Percentiles rank a stretch among this genome's conserved stretches.
These are phyloP conservation scores for Candida maesae DNA, from an alignment of 805 yeast species.

Conservation along the genomic window DNA sequence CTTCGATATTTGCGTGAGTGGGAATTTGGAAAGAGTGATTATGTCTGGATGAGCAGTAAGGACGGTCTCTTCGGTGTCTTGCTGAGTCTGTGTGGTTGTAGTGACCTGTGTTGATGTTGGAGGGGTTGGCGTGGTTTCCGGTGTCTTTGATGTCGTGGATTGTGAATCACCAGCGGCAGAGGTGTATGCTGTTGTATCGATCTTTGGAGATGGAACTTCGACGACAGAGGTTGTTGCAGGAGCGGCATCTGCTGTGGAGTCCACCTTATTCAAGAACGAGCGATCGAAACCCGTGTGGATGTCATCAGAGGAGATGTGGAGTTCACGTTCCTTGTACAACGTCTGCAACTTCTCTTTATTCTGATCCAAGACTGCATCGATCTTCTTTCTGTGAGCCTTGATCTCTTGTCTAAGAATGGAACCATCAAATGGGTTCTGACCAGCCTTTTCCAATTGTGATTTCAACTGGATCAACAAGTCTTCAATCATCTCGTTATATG, in stretches of 20 bases:
- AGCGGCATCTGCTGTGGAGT: slow-evolving; percentile 18
- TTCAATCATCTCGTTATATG: slow-evolving; percentile 90
- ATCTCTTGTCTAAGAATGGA: slow-evolving; percentile 35
- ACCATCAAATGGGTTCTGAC: slow-evolving; percentile 40
- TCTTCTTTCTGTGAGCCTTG: slow-evolving; percentile 62
- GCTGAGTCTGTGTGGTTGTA: background rate
- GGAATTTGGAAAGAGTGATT: slow-evolving; percentile 52
- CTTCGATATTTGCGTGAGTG: slow-evolving; percentile 42
- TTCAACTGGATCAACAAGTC: slow-evolving; percentile 78
- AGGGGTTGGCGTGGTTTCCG: slow-evolving; percentile 7
- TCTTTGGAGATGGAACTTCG: background rate
- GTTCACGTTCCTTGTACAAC: slow-evolving; percentile 64
- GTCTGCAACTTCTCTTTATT: slow-evolving; percentile 64
- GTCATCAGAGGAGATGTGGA: slow-evolving; percentile 85
- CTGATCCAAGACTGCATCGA: slow-evolving; percentile 59
- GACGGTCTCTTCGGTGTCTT: slow-evolving; percentile 22
- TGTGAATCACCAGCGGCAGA: slow-evolving; percentile 9
- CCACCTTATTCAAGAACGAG: slow-evolving; percentile 67
- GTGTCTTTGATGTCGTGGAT: slow-evolving; percentile 1
- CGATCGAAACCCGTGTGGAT: slow-evolving; percentile 89
- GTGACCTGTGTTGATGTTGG: background rate
- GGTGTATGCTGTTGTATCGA: background rate
- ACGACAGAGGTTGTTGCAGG: slow-evolving; percentile 9
- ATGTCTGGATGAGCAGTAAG: slow-evolving; percentile 20
- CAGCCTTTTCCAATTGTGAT: slow-evolving; percentile 50